phyloP scores from a whole-genome alignment of 176 grass and related monocot genomes.

The Aegilops umbellulata region DNA sequence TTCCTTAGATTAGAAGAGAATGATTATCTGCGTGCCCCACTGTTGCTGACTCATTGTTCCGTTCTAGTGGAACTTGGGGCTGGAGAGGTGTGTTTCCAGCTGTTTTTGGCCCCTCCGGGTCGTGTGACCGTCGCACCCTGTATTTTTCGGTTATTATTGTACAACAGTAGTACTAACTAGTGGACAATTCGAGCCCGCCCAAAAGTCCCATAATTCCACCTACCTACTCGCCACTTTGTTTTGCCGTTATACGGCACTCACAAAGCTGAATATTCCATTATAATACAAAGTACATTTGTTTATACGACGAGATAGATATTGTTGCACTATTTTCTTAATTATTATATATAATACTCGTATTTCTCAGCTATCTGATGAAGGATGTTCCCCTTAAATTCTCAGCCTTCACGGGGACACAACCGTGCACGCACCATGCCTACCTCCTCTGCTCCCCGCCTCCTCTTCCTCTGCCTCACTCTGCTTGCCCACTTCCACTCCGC shows the following conservation, averaged over 20 bases:
- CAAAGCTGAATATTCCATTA: neutral
- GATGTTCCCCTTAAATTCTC: conserved; percentile 20
- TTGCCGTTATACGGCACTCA: conserved; percentile 42
- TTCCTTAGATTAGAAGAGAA: neutral
- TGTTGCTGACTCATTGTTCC: conserved; percentile 18
- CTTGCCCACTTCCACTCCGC: neutral
- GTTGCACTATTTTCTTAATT: neutral
- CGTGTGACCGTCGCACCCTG: too few species aligned
- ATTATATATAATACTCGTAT: too few species aligned
- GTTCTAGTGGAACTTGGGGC: conserved; percentile 21
- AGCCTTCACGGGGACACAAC: neutral
- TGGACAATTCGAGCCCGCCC: conserved; percentile 20
- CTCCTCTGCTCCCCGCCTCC: conserved; percentile 18
- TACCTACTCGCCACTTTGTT: conserved; percentile 38
- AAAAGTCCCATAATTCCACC: conserved; percentile 6
- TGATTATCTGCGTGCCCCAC: neutral
- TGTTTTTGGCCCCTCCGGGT: conserved; percentile 13
- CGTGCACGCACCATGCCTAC: conserved; percentile 32
- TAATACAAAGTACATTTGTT: conserved; percentile 6
- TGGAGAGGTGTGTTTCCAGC: conserved; percentile 1
- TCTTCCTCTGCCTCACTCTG: conserved; percentile 31
- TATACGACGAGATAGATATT: conserved; percentile 25
- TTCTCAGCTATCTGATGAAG: neutral
- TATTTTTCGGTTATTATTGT: neutral
- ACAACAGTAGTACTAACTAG: neutral